phyloP scores from a whole-genome alignment of 331 rosid genomes.

The Cucumis variabilis region DNA sequence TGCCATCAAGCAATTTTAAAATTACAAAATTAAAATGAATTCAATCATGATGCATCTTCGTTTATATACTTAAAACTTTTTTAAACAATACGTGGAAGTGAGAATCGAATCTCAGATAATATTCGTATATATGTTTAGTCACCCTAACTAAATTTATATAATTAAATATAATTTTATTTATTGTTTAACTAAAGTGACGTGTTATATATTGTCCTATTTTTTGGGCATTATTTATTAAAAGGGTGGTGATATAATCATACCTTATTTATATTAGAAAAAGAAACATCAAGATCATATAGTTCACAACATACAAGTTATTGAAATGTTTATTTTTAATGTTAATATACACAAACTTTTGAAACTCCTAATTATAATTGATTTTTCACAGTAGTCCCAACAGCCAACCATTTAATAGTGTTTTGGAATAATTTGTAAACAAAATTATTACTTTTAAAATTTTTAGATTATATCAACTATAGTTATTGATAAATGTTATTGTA shows the following conservation, averaged over 20 bases:
- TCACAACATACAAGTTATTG: background rate
- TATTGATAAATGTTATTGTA: too few relatives aligned
- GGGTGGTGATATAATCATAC: background rate
- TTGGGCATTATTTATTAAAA: background rate
- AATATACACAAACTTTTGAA: background rate
- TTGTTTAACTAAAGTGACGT: background rate
- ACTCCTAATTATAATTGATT: background rate
- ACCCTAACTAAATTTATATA: too few relatives aligned
- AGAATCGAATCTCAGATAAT: too few relatives aligned
- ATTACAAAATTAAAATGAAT: background rate
- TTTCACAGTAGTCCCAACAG: too few relatives aligned
- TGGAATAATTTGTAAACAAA: too few relatives aligned
- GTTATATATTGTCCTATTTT: too few relatives aligned
- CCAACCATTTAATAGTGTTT: too few relatives aligned
- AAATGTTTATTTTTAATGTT: too few relatives aligned
- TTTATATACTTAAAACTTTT: background rate
- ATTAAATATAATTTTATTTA: too few relatives aligned
- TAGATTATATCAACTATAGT: too few relatives aligned
- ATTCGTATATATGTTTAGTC: too few relatives aligned
- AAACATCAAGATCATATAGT: background rate
- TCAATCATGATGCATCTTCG: background rate
- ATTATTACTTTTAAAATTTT: too few relatives aligned
- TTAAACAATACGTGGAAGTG: background rate
- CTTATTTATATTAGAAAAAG: background rate
- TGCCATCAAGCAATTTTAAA: background rate